Evolutionary conservation across 1,284 basidiomycete species (phyloP).

Genomic region (Porodaedalea pini): DNA sequence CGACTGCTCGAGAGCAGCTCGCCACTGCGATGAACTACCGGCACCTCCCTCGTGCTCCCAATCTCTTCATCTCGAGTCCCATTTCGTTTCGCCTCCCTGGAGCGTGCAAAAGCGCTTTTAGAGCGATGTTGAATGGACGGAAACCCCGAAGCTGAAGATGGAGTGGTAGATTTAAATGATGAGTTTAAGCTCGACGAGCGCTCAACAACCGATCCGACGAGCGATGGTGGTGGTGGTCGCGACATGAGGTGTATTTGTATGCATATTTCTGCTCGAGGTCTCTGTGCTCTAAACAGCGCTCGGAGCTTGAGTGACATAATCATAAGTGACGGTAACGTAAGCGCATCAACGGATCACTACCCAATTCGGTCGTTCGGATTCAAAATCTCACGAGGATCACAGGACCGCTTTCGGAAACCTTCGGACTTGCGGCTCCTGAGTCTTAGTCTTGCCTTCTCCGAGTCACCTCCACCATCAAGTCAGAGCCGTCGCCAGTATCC

Average conservation of each 20-base stretch:
- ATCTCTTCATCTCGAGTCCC: background rate
- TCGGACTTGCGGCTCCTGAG: background rate
- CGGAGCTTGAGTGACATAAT: background rate
- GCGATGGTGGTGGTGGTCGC: constrained; percentile 21
- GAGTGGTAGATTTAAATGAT: constrained; percentile 27
- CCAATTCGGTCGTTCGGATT: background rate
- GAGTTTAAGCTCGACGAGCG: constrained; percentile 38
- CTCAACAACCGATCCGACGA: constrained; percentile 60
- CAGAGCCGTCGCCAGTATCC: no score
- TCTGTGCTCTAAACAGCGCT: background rate
- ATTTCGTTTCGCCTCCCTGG: constrained; percentile 21
- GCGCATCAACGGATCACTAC: no score
- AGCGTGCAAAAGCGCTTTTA: constrained; percentile 30
- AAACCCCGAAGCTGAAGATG: constrained; percentile 30
- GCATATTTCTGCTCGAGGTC: background rate
- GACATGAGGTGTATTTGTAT: constrained; percentile 9
- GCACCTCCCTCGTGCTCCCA: constrained; percentile 21
- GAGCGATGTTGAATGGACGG: constrained; percentile 25
- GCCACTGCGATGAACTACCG: constrained; percentile 11
- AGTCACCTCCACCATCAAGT: background rate
- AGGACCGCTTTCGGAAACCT: background rate
- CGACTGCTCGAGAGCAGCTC: background rate
- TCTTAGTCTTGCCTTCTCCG: background rate
- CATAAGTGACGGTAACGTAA: no score
- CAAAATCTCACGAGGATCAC: background rate